These are phyloP conservation scores for Suillus sp. DNA, from an alignment of 768 basidiomycete species.

Conservation along the genomic window DNA sequence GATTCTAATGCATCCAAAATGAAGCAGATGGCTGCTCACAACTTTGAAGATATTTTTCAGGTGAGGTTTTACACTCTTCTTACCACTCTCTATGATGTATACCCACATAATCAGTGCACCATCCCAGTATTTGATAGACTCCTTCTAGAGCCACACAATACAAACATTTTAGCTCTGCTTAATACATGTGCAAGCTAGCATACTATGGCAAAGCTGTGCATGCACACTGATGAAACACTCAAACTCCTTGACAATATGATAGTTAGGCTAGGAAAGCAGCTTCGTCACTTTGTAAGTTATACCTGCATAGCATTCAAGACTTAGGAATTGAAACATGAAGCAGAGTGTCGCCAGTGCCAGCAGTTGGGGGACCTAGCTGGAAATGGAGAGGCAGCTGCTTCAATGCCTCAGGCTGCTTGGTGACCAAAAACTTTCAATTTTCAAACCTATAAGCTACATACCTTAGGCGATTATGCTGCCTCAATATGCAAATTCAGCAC, in stretches of 20 bases:
- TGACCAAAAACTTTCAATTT: conserved; percentile 28
- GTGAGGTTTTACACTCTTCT: conserved; percentile 9
- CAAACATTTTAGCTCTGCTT: conserved; percentile 16
- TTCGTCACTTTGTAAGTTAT: conserved; percentile 26
- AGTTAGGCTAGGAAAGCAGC: conserved; percentile 15
- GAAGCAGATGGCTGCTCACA: conserved; percentile 26
- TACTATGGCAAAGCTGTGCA: conserved; percentile 30
- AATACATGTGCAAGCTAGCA: conserved; percentile 22
- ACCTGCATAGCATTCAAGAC: conserved; percentile 28
- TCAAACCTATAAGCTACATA: conserved; percentile 35
- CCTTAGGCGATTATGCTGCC: conserved; percentile 32
- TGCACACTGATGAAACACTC: conserved; percentile 32
- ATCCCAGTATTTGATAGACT: conserved; percentile 16
- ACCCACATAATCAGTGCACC: conserved; percentile 9
- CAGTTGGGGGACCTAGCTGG: background rate
- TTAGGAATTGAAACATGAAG: conserved; percentile 17
- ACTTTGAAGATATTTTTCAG: conserved; percentile 41
- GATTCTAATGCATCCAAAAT: conserved; percentile 22
- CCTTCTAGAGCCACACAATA: conserved; percentile 17
- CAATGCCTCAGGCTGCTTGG: background rate
- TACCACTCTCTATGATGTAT: background rate
- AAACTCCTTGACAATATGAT: conserved; percentile 17
- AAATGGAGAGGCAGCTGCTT: background rate
- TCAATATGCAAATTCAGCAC: conserved; percentile 34
- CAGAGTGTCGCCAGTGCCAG: background rate